Evolutionary conservation across 805 yeast genomes (phyloP), one percentile per base, ranked within the genome.

Genomic region (Monosporozyma unispora): DNA sequence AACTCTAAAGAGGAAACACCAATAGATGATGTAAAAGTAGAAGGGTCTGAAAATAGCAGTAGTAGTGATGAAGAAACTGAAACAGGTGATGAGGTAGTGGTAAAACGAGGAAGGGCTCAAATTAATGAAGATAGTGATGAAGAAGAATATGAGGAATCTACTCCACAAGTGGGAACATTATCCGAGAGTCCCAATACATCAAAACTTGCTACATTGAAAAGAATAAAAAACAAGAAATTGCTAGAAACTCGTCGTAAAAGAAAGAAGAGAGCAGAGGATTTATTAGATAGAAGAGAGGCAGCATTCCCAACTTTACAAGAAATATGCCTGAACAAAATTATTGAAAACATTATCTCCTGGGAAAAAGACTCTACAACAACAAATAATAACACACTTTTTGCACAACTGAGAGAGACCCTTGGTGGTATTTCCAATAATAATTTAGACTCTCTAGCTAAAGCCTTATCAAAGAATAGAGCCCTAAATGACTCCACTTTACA

Each of bases 401-500:
- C 59, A 3, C 57, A 58, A 29, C 52, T 66, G n/a, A 57, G 70
- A 48, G 95, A 90, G 5, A 81, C 77, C 2, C 71, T 93, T 47
- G 98, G 97, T 37, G 96, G 87, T 55, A 84, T 93, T 52, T 96
- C 98, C 0, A 70, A 76, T 23, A 66, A 72, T 37, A 90, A 88
- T 64, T 70, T 84, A 71, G 75, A 75, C 57, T 84, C 82, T 63
- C 81, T 93, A 46, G 78, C 87, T 21, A 76, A 80, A 47, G 89
- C 95, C 51, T 65, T 93, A 28, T 81, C 93, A 21, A 81, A 86
- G 50, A 93, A 90, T 66, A 69, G 99, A 47, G 84, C 93, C 0
- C 70, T 93, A 45, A 79, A 83, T 58, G 81, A 84, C 54, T 70
- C 76, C 16, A 89, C 97, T 0, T 64, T 90, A 62, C 70, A 81